Evolutionary conservation across 371 early-diverging fungal genomes (phyloP).

Genomic region (Dinochytrium kinnereticum): DNA sequence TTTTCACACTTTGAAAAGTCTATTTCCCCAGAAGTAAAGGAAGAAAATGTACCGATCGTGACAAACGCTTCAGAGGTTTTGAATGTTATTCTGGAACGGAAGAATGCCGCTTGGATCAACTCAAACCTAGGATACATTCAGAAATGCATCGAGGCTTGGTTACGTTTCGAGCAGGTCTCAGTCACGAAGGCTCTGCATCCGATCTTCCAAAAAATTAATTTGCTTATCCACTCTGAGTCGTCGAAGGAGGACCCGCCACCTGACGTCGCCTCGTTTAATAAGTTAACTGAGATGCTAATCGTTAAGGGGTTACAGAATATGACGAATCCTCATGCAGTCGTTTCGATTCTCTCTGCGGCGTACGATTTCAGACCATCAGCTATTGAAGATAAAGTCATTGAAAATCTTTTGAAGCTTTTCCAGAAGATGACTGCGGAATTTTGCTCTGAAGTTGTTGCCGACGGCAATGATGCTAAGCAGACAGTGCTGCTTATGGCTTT

Average conservation of each 20-base stretch:
- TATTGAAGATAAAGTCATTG: slow-evolving; percentile 61
- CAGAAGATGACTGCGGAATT: slow-evolving; percentile 85
- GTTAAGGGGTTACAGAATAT: slow-evolving; percentile 69
- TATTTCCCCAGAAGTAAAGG: slow-evolving; percentile 41
- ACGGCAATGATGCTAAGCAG: slow-evolving; percentile 16
- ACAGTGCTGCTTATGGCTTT: slow-evolving; percentile 59
- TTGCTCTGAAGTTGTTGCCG: slow-evolving; percentile 37
- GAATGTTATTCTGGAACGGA: slow-evolving; percentile 58
- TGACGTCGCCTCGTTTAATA: slow-evolving; percentile 63
- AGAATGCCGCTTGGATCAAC: slow-evolving; percentile 65
- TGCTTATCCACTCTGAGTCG: slow-evolving; percentile 49
- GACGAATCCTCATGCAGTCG: slow-evolving; percentile 71
- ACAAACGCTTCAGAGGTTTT: slow-evolving; percentile 76
- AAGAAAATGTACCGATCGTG: slow-evolving; percentile 52
- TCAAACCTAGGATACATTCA: slow-evolving; percentile 69
- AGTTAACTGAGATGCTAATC: slow-evolving; percentile 67
- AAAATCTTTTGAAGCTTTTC: slow-evolving; percentile 80
- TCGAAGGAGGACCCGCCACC: slow-evolving; percentile 29
- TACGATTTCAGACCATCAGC: slow-evolving; percentile 69
- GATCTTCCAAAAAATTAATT: slow-evolving; percentile 67
- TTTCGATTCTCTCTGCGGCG: slow-evolving; percentile 76
- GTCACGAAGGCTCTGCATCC: slow-evolving; percentile 60
- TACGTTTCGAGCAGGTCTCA: slow-evolving; percentile 66
- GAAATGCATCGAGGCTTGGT: slow-evolving; percentile 70
- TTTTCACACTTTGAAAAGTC: slow-evolving; percentile 50